Evolutionary conservation across 805 yeast species (phyloP), one percentile per base, ranked within the genome.

Genomic region (Kregervanrija fluxuum): DNA sequence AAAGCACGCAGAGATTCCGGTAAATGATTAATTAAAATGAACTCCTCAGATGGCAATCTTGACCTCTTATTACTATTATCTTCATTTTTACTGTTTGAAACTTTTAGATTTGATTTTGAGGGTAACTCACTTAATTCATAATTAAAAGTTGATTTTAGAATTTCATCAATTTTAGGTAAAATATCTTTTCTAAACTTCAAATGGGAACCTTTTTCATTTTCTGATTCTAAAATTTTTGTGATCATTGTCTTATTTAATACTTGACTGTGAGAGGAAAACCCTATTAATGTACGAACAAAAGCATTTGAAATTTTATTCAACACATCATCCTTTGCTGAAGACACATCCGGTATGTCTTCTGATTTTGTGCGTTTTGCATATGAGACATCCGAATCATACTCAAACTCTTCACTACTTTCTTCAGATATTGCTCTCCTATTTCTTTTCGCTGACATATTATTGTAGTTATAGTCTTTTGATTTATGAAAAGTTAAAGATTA

Each of bases 171-270:
- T 8, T 37, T 33, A 2, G 55, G 55, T 14, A 54, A 39, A 9
- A 65, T 49, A 33, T 60, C 53, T 38, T 52, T 52, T 16, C 48
- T 58, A 40, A 61, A 60, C 30, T 56, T 59, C 8, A 57, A 22
- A 16, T 60, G 56, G 5, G 53, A 42, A 5, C 62, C 61, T 37
- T 54, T 55, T 34, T 57, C 65, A 5, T 51, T 48, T 40, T 61
- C 67, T 5, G 56, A 41, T 30, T 60, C 67, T 43, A 56, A 44
- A 3, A 61, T 41, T 38, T 60, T 63, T 9, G 59, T 30, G 8
- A 64, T 49, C 22, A 49, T 45, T 8, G 48, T 51, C 38, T 55
- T 59, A 9, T 55, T 61, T n/a, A 64, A 39, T 0, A 54, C 45
- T 44, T 62, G 65, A 30, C 51, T 45, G 33, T 45, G 59, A 44